These are phyloP conservation scores for Plasmodium chabaudi DNA, from an alignment of 169 alveolate genomes.

Conservation along the genomic window DNA sequence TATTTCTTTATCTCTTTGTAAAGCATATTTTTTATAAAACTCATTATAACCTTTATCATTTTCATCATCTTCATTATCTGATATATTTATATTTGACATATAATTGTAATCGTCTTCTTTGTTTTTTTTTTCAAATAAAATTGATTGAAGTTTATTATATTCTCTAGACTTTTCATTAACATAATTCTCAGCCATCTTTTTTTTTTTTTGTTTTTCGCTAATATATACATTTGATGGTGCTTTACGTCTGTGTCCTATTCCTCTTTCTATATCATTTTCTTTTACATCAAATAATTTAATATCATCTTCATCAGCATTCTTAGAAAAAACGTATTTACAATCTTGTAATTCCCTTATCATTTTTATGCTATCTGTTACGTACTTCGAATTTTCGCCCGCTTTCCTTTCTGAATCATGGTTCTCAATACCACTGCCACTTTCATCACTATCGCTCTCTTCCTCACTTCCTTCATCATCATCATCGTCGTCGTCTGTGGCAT, in stretches of 20 bases:
- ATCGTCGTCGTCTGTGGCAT: slow-evolving; percentile 49
- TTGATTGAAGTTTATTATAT: slow-evolving; percentile 23
- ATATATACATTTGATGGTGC: slow-evolving; percentile 59
- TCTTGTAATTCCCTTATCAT: slow-evolving; percentile 91
- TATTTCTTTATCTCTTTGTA: not conserved
- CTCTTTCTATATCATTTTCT: slow-evolving; percentile 41
- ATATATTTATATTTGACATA: not conserved
- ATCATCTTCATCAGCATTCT: slow-evolving; percentile 75
- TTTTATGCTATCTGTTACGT: slow-evolving; percentile 87
- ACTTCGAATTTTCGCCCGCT: slow-evolving; percentile 4
- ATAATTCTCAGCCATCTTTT: slow-evolving; percentile 28
- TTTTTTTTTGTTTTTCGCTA: slow-evolving; percentile 57
- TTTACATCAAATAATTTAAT: slow-evolving; percentile 64
- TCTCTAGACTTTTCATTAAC: slow-evolving; percentile 55
- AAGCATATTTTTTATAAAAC: too few species aligned
- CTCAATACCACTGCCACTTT: slow-evolving; percentile 46
- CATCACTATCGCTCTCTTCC: slow-evolving; percentile 52
- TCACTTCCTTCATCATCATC: slow-evolving; percentile 56
- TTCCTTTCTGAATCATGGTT: slow-evolving; percentile 14
- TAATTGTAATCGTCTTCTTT: slow-evolving; percentile 22
- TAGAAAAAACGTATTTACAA: slow-evolving; percentile 47
- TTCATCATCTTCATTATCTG: slow-evolving; percentile 7
- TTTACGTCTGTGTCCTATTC: slow-evolving; percentile 66
- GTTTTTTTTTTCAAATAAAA: slow-evolving; percentile 25
- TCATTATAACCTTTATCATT: not conserved